Base-by-base conservation (phyloP, 2,329 filamentous ascomycete genomes). In the Catunica adiposa region DNA sequence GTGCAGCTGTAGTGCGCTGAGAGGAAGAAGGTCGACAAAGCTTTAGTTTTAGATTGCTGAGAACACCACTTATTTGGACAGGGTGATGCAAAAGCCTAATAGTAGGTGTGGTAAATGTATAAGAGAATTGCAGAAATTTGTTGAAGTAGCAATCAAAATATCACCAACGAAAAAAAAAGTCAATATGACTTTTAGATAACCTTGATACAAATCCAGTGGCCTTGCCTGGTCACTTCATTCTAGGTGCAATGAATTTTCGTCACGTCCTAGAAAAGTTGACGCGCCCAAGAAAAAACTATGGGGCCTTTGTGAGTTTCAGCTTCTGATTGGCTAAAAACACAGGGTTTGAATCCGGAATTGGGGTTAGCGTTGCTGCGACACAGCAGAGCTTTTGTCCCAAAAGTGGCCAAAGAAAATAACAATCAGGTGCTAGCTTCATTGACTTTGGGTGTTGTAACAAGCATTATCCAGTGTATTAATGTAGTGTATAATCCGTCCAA, bases 181-280 rank as follows among this genome's bases (percentile, higher is more conserved):
- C 29, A 34, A 34, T 34, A n/a, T n/a, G n/a, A n/a, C n/a, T 34
- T 11, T 34, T 34, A 34, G 29, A n/a, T n/a, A n/a, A n/a, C n/a
- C n/a, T n/a, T 34, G 29, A 34, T 34, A 5, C 29, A 34, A 34
- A 5, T 34, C 11, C 29, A 34, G 29, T 11, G 29, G 29, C 29
- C 29, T 34, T 34, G 29, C 29, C 11, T 34, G 29, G n/a, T n/a
- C 11, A 34, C 11, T 34, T 34, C 29, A 5, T 34, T 34, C 29
- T 34, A 34, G 29, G 5, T 34, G 29, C 11, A 44, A n/a, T n/a
- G 15, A 17, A 53, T 47, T 53, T 48, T 40, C 40, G 55, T 57
- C 55, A 57, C 55, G 55, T 57, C 42, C 40, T 34, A 50, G 26
- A 50, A 50, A 31, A 51, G 48, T 51, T 37, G 26, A 51, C 48